Evolutionary conservation across 202 grass and related monocot genomes (phyloP).

Genomic region (Zoysia matrella): DNA sequence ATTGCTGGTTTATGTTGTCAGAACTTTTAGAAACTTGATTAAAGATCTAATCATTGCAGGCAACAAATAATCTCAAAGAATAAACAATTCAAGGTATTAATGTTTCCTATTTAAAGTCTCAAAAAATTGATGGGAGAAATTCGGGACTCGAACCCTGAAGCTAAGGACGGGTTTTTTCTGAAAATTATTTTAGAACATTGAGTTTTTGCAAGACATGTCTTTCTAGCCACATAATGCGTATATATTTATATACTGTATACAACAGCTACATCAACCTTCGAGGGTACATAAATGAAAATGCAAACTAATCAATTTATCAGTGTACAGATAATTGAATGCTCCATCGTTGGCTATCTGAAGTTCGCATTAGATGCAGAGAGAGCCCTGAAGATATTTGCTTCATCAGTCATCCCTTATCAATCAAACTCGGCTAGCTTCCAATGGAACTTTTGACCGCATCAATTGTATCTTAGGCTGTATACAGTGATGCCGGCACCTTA

Average conservation of each 20-base stretch:
- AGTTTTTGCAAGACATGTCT: neutral
- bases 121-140: no score
- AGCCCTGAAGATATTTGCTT: slow-evolving; percentile 3
- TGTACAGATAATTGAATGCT: slow-evolving; percentile 23
- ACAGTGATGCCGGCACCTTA: slow-evolving; percentile 18
- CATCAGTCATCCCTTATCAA: neutral
- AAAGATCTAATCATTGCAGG: no score
- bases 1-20: no score
- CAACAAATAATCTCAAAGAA: no score
- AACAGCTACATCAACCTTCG: slow-evolving; percentile 15
- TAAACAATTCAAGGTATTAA: no score
- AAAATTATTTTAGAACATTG: neutral
- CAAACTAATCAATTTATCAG: neutral
- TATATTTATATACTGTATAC: neutral
- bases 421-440: neutral
- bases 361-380: neutral
- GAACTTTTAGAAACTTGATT: no score
- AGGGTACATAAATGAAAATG: slow-evolving; percentile 9
- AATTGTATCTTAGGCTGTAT: slow-evolving; percentile 32
- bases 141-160: neutral
- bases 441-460: neutral
- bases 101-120: no score
- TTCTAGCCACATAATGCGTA: slow-evolving; percentile 3
- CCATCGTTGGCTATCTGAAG: neutral
- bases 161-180: neutral